Base-by-base conservation (phyloP, 2,329 filamentous ascomycete genomes). In the Phaeosphaeriaceae sp. region DNA sequence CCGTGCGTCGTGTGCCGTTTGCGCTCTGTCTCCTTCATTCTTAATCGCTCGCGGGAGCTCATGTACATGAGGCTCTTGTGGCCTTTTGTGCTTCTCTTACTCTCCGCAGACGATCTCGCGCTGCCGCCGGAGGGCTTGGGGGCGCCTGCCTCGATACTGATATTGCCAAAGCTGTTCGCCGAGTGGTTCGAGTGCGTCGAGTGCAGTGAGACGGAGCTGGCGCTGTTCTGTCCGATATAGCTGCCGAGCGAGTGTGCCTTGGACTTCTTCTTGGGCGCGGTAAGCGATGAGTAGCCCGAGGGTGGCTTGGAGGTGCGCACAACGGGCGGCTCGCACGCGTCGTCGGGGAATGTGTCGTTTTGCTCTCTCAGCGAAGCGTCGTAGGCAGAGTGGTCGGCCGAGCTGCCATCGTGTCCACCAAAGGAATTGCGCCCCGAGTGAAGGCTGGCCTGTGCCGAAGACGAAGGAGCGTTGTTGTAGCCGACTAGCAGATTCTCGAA, bases 261-360 rank as follows among this genome's bases (percentile, higher is more conserved):
- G 52, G 74, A 74, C 49, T 66, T 68, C 68, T 74, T 77, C 26
- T 72, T 74, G 81, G 87, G 84, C 0, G 89, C 86, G n/a, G 90
- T 93, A 52, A 91, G 79, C 19, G 88, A 80, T 24, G 91, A 93
- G 69, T 89, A 87, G 54, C 91, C 91, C 52, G 91, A 92, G 0
- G 91, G 91, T 8, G 89, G 90, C 76, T 94, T 94, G 30, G 92
- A 87, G 30, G 94, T 97, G 64, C 90, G 89, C 68, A 96, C 86
- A 55, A 94, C 86, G 19, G 93, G 93, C 13, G 92, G 80, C 60
- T 83, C 81, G 30, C 85, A 86, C 44, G 85, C 85, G 78, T 88
- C 84, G 73, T 87, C 84, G 35, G 83, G 79, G 63, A 83, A 81
- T 54, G 83, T 63, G 65, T 82, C 80, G 50, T 81, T 78, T 35